A percentile compares a stretch with the other conserved stretches of the same genome.
Conservation (phyloP, 306 rosid genomes). For the Oemleria cerasiformis region DNA sequence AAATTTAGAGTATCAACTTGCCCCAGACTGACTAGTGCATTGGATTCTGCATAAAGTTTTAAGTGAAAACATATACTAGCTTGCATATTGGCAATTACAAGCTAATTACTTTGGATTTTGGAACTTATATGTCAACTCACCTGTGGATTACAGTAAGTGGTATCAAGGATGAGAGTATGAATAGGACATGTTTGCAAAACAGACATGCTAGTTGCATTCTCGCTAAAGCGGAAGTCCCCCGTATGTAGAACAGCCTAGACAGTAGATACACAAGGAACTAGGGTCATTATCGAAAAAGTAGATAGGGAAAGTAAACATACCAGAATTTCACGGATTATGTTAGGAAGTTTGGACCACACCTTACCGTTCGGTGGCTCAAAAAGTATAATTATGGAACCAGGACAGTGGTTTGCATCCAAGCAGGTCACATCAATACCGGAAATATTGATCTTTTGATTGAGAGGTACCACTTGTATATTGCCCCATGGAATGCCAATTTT, state of each 20-base stretch:
- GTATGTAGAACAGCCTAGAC: slow-evolving; percentile 82
- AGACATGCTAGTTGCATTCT: slow-evolving; percentile 51
- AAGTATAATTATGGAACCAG: slow-evolving; percentile 81
- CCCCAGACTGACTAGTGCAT: not conserved
- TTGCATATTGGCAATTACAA: not conserved
- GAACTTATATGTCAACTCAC: slow-evolving; percentile 40
- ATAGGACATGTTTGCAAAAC: slow-evolving; percentile 47
- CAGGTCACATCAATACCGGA: slow-evolving; percentile 76
- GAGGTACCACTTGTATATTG: slow-evolving; percentile 68
- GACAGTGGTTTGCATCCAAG: slow-evolving; percentile 97
- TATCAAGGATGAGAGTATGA: slow-evolving; percentile 78
- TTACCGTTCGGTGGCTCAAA: slow-evolving; percentile 88
- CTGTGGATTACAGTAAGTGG: slow-evolving; percentile 91
- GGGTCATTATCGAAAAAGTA: slow-evolving; percentile 16
- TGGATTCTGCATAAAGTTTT: not conserved
- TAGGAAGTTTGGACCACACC: slow-evolving; percentile 55
- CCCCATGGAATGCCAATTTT: slow-evolving; percentile 89
- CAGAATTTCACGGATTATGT: slow-evolving; percentile 10
- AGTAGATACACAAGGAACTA: slow-evolving; percentile 38
- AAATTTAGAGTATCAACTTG: not conserved
- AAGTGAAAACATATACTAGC: not conserved
- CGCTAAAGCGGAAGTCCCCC: slow-evolving; percentile 84
- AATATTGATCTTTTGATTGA: slow-evolving; percentile 64
- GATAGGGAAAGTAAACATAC: slow-evolving; percentile 9
- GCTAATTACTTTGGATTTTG: slow-evolving; percentile 4